Percentiles rank a stretch among this genome's conserved stretches.
Evolutionary conservation across 2,329 filamentous ascomycete genomes (phyloP).

Genomic region (Penicillium sp.): DNA sequence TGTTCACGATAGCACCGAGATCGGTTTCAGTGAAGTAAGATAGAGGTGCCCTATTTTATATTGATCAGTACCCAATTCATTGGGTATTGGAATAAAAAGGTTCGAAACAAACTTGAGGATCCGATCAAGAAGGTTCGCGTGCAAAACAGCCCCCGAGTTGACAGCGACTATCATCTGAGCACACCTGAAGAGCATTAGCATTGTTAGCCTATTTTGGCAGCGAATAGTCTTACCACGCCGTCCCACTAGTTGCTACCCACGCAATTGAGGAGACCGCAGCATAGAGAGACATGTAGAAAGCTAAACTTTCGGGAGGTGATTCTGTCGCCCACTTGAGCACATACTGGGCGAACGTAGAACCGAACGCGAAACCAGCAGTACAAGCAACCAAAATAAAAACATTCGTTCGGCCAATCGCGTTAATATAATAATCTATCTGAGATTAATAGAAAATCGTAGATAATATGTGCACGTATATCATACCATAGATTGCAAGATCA

Average conservation of each 20-base stretch:
- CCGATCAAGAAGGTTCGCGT: background rate
- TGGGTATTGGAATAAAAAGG: background rate
- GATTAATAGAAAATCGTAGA: background rate
- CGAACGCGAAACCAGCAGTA: background rate
- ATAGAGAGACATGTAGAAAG: background rate
- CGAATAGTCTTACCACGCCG: background rate
- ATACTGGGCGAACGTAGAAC: background rate
- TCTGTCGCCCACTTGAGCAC: slow-evolving; percentile 1
- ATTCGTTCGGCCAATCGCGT: background rate
- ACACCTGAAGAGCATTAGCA: background rate
- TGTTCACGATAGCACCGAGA: background rate
- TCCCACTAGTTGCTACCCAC: background rate
- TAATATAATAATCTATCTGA: background rate
- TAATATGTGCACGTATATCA: background rate
- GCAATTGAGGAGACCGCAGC: background rate
- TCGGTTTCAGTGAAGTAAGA: background rate
- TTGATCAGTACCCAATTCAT: background rate
- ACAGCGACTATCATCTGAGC: background rate
- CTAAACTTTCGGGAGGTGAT: background rate
- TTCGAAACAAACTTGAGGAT: background rate
- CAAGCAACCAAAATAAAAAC: background rate
- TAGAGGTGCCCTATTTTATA: background rate
- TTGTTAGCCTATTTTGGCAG: background rate
- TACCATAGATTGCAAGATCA: background rate
- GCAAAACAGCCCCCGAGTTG: background rate